phyloP scores from a whole-genome alignment of 768 basidiomycete species.

The Amylocystis lapponica region DNA sequence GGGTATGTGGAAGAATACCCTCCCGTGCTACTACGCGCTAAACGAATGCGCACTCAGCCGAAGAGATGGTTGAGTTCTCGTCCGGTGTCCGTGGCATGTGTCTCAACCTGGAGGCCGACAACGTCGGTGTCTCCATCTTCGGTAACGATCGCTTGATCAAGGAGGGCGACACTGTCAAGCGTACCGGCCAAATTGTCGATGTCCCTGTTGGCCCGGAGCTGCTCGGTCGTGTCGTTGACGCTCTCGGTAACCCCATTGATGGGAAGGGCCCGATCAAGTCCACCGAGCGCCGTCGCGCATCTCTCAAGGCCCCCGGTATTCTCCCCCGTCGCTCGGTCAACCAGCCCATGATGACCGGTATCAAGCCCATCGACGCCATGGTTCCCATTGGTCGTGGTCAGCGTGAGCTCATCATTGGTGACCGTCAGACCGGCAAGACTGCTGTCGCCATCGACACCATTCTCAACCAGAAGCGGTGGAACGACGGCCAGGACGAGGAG shows the following conservation, averaged over 20 bases:
- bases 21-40: constrained; percentile 10
- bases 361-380: constrained; percentile 99
- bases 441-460: constrained; percentile 99
- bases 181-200: constrained; percentile 99
- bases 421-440: constrained; percentile 99
- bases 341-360: constrained; percentile 99
- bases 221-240: constrained; percentile 98
- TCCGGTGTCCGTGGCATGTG: constrained; percentile 99
- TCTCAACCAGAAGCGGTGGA: constrained; percentile 99
- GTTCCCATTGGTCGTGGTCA: constrained; percentile 99
- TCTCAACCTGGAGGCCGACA: constrained; percentile 99
- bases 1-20: constrained; percentile 43
- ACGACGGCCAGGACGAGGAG: constrained; percentile 91
- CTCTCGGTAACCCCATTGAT: constrained; percentile 99
- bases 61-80: constrained; percentile 99
- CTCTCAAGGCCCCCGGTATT: constrained; percentile 98
- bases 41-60: constrained; percentile 50
- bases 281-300: constrained; percentile 91
- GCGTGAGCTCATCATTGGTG: constrained; percentile 99
- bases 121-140: constrained; percentile 99
- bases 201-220: constrained; percentile 97
- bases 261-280: constrained; percentile 97
- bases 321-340: constrained; percentile 98
- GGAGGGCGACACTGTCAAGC: constrained; percentile 99
- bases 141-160: constrained; percentile 97